Evolutionary conservation across 2,329 filamentous ascomycete genomes (phyloP).

Genomic region (Myriosclerotinia scirpicola): DNA sequence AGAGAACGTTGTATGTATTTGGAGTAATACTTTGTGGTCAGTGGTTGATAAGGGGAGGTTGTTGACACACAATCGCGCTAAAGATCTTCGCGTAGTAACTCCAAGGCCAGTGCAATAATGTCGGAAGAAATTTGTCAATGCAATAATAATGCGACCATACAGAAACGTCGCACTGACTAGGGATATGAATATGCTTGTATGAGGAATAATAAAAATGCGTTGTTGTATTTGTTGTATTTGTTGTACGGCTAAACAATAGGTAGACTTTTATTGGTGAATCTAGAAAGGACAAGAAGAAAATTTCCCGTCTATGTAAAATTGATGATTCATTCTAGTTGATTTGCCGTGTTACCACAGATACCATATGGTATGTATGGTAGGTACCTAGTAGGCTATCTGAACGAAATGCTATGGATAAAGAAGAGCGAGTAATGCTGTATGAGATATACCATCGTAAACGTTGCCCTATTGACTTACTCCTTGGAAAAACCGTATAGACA

Average conservation of each 20-base stretch:
- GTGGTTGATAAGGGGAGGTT: slow-evolving; percentile 36
- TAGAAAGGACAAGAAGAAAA: not conserved
- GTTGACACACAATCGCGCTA: slow-evolving; percentile 35
- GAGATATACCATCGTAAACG: not conserved
- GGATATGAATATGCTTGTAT: slow-evolving; percentile 29
- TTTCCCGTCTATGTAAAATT: not conserved
- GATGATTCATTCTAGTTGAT: not conserved
- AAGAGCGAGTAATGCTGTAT: not conserved
- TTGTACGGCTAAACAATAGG: not conserved
- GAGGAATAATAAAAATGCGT: not conserved
- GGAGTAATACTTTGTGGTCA: slow-evolving; percentile 28
- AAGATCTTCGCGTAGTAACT: slow-evolving; percentile 31
- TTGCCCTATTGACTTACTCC: slow-evolving; percentile 12
- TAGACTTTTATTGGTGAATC: not conserved
- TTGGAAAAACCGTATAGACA: slow-evolving; percentile 1
- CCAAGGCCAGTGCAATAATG: slow-evolving; percentile 14
- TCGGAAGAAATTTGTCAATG: slow-evolving; percentile 27
- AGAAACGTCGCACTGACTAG: not conserved
- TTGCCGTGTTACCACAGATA: slow-evolving; percentile 4
- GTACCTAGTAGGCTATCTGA: not conserved
- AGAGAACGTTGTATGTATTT: slow-evolving; percentile 5
- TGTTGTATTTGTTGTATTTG: slow-evolving; percentile 7
- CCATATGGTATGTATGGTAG: slow-evolving; percentile 1
- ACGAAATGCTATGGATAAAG: not conserved
- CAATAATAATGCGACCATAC: slow-evolving; percentile 27